Base-by-base conservation (phyloP, 228 moss, liverwort and hornwort genomes). In the Sphagnum fallax region DNA sequence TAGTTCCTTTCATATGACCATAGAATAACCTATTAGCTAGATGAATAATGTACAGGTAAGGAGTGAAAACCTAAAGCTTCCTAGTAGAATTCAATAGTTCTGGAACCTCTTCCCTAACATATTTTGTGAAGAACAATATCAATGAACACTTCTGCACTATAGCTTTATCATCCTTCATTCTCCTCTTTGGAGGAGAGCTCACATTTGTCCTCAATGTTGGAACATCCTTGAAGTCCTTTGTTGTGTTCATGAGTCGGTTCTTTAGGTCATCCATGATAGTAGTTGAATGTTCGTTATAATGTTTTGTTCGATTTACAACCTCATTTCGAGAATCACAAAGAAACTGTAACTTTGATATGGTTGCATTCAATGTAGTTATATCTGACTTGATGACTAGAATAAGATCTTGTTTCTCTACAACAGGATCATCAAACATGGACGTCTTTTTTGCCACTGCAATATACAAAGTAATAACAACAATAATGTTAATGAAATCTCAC, bases 371-470 rank as follows among this genome's bases (percentile, higher is more conserved):
- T 55, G 94, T 92, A 5, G 89, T 98, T 66, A 98, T 98, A 64
- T 98, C 98, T 79, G 92, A 90, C 71, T 94, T 98, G 66, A 98
- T 92, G 49, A 98, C 94, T 13, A 89, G 88, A 13, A 90, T 98
- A 4, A 98, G 90, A 81, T 94, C 94, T 82, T 98, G 98, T 66
- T 94, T 98, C 82, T 98, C 94, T 55, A 84, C 85, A 59, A 92
- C 92, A 51, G 94, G 98, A 76, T 98, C 98, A 77, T 94, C 94
- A 67, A 98, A 98, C 94, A 98, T 98, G 52, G 98, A 98, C 7
- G 94, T 98, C 67, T 92, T 83, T 78, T 98, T 98, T 32, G 98
- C 98, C 89, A 98, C 91, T 94, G 77, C 69, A 80, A 49, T 70
- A 7, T 55, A 55, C 32, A 32, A 32, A 32, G 32, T 1, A 32